Base-by-base conservation (phyloP, 2,329 filamentous ascomycete genomes). In the Colletotrichum horii region DNA sequence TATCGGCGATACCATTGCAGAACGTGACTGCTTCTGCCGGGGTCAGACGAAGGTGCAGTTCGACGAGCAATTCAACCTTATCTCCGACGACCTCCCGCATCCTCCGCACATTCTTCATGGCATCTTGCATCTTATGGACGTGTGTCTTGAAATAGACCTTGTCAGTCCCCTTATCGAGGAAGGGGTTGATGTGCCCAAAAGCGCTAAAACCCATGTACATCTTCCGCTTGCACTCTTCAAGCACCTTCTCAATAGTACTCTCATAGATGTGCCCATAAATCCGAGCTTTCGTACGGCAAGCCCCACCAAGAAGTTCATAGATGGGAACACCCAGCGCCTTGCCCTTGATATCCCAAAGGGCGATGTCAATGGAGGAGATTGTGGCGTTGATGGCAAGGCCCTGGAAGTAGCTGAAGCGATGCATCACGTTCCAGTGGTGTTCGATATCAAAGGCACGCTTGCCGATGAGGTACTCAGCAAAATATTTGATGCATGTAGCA, bases 341-440 rank as follows among this genome's bases (percentile, higher is more conserved):
- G 9, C 38, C 38, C 38, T 48, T 48, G 38, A 48, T 48, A 19
- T 48, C 38, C 38, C 72, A 77, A 15, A 77, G 67, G 6, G 75
- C 72, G 22, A 77, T 77, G 32, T 77, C 75, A 28, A 77, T 75
- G 26, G 68, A 22, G 9, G 75, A 77, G 56, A 77, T 75, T 32
- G 75, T 72, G 3, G 75, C 66, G 62, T 76, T 76, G 28, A 76
- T 76, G 14, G 71, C 75, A 19, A 75, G 36, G 11, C 75, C 75
- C 32, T 75, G 71, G 62, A 75, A 76, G 62, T 76, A 75, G 62
- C 71, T 76, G 71, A 76, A 76, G 32, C 75, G 75, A 38, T 76
- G 75, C 75, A 76, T 76, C n/a, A 76, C 71, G 36, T 76, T 76
- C 75, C 75, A 76, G 67, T 76, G 75, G 55, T 76, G 75, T 36